Evolutionary conservation across 441 rosid species (phyloP), one percentile per base, ranked within the genome.

Genomic region (Gossypium schwendimanii): DNA sequence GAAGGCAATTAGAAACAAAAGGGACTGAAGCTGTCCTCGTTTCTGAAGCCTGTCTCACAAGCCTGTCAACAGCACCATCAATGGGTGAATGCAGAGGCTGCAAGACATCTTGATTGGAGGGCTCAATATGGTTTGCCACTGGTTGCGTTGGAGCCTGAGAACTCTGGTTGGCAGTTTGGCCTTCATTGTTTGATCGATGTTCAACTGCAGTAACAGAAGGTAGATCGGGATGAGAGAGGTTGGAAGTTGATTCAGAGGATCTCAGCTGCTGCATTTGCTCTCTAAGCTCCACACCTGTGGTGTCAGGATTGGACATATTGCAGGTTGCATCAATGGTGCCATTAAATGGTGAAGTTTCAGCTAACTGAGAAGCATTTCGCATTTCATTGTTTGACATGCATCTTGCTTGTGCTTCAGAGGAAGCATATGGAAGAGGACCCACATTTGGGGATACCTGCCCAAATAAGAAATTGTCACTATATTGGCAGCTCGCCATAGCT

Each of bases 361-460:
- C 76, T 63, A 63, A 78, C 52, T 65, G 80, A 26, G 81, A 80
- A 72, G 72, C 74, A 76, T 74, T 58, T 58, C 54, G 73, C 18
- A 52, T 75, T 70, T 68, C 86, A 68, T n/a, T 63, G 39, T 63
- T 68, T 53, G 65, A 76, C 76, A 79, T 82, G 73, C 67, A 72
- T 75, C 78, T 77, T 75, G 61, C 78, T 54, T 66, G 84, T 49
- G 61, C 67, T 68, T 50, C 76, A 74, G 77, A 71, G 69, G 82
- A 66, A 63, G 79, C 59, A 18, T 69, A 73, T 54, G 74, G 84
- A 60, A 67, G 75, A 69, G 78, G 63, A 76, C 63, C 75, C 28
- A 55, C 81, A 76, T 74, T 80, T 50, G 61, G 77, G 63, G 58
- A 72, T 71, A 24, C 88, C 89, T 83, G 77, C 49, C 71, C 79